Evolutionary conservation across 2,329 filamentous ascomycete genomes (phyloP).

Genomic region (Lecanosticta acicola): DNA sequence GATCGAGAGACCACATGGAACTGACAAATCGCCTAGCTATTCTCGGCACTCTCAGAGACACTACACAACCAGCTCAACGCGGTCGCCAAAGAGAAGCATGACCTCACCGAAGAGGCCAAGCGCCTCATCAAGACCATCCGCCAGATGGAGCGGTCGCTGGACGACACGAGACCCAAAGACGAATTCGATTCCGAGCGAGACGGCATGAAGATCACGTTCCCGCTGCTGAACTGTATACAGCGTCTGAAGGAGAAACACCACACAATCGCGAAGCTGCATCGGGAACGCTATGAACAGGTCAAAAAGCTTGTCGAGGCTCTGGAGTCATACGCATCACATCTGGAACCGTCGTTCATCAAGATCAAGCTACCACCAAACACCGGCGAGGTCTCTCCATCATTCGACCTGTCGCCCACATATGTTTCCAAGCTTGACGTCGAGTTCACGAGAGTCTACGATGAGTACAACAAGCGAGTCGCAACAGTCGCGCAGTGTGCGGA

Average conservation of each 20-base stretch:
- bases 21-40: conserved; percentile 56
- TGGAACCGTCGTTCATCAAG: conserved; percentile 81
- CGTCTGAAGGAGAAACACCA: conserved; percentile 78
- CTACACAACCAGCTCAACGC: conserved; percentile 82
- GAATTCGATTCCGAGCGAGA: conserved; percentile 61
- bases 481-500: conserved; percentile 70
- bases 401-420: conserved; percentile 88
- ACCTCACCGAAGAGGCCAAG: conserved; percentile 83
- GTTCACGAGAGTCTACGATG: conserved; percentile 92
- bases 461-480: conserved; percentile 78
- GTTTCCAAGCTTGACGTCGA: conserved; percentile 81
- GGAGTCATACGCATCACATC: conserved; percentile 91
- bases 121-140: conserved; percentile 77
- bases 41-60: conserved; percentile 83
- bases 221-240: conserved; percentile 73
- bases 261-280: conserved; percentile 74
- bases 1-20: neutral
- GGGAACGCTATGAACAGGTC: conserved; percentile 90
- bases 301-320: conserved; percentile 92
- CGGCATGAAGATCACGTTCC: conserved; percentile 72
- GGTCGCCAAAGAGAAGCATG: conserved; percentile 84
- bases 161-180: conserved; percentile 63
- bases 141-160: conserved; percentile 88
- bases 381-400: conserved; percentile 70
- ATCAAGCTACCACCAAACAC: conserved; percentile 81